Conservation (phyloP, 1,284 basidiomycete species). For the Cutaneotrichosporon sp. region DNA sequence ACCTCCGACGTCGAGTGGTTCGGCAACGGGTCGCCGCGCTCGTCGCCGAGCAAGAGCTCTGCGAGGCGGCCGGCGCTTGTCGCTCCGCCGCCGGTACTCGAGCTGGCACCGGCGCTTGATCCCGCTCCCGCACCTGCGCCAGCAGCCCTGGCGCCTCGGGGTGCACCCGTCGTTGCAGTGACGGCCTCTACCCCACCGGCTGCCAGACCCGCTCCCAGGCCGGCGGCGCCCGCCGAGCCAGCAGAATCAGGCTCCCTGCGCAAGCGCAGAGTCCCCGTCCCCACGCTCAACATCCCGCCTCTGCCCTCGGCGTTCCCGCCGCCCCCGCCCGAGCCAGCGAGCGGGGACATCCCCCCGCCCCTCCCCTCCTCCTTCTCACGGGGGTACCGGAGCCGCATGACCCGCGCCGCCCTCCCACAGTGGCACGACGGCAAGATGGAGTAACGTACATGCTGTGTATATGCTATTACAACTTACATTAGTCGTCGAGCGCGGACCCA, state of each 20-base stretch:
- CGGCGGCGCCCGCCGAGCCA: background rate
- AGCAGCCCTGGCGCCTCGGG: no score
- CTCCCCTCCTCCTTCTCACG: conserved; percentile 1
- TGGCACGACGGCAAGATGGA: background rate
- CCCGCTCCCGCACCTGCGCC: no score
- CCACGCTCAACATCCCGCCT: background rate
- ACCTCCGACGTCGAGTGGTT: background rate
- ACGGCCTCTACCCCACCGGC: no score
- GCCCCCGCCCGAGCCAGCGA: background rate
- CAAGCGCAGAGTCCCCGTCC: background rate
- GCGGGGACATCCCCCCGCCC: background rate
- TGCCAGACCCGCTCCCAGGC: background rate
- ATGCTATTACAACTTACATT: background rate
- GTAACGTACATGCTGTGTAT: background rate
- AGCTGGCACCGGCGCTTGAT: background rate
- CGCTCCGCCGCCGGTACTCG: background rate
- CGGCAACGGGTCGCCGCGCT: background rate
- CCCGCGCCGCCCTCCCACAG: background rate
- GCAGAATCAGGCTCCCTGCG: background rate
- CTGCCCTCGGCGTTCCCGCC: background rate
- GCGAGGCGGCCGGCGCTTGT: background rate
- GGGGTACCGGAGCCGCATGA: background rate
- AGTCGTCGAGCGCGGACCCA: conserved; percentile 4
- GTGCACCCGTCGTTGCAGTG: no score
- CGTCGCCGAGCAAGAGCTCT: background rate